Conservation (phyloP, 73 alveolate species). For the Urostyla sp. region DNA sequence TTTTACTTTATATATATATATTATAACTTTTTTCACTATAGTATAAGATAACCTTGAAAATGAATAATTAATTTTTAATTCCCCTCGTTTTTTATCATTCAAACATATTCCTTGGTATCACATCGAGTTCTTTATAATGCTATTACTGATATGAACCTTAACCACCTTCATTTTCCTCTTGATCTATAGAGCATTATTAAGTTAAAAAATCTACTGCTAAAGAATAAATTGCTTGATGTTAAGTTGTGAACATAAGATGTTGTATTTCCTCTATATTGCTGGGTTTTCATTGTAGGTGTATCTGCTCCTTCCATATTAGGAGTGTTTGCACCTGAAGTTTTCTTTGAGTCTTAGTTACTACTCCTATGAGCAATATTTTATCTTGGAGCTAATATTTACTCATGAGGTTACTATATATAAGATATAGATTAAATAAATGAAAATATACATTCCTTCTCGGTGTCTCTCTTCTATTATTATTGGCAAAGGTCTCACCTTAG, state of each 20-base stretch:
- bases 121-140: constrained; percentile 8
- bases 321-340: constrained; percentile 68
- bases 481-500: too few relatives aligned
- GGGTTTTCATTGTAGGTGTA: constrained; percentile 63
- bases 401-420: neutral
- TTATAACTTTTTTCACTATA: neutral
- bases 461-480: too few relatives aligned
- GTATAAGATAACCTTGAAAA: neutral
- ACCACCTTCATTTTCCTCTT: constrained; percentile 43
- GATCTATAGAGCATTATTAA: constrained; percentile 7
- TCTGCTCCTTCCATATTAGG: constrained; percentile 70
- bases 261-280: constrained; percentile 37
- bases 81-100: neutral
- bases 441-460: too few relatives aligned
- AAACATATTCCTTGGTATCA: constrained; percentile 25
- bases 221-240: constrained; percentile 20
- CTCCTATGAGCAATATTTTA: too few relatives aligned
- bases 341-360: constrained; percentile 53
- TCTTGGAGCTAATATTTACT: neutral
- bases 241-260: constrained; percentile 40
- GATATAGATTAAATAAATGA: too few relatives aligned
- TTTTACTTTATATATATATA: too few relatives aligned
- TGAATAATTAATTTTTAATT: neutral
- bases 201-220: constrained; percentile 20
- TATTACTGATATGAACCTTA: neutral